Conservation (phyloP, 805 yeast species). For the Jamesozyma jinghongensis region DNA sequence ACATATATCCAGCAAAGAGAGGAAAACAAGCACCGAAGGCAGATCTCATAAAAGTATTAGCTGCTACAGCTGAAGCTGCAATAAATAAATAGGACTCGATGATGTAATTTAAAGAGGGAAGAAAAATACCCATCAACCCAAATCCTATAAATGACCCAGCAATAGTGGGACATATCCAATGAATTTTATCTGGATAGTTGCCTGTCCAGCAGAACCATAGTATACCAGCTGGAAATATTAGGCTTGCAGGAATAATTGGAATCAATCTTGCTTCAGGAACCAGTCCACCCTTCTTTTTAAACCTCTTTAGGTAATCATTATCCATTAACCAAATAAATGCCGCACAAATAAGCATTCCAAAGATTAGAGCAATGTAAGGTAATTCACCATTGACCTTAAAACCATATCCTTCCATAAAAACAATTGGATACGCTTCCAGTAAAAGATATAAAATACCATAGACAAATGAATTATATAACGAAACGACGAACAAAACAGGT, state of each 20-base stretch:
- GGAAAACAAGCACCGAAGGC: conserved; percentile 64
- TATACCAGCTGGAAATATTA: conserved; percentile 67
- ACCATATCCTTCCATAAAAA: conserved; percentile 54
- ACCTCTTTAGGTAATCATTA: conserved; percentile 38
- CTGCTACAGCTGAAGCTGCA: conserved; percentile 76
- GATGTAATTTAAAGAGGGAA: conserved; percentile 61
- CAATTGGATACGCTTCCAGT: conserved; percentile 66
- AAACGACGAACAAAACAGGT: conserved; percentile 58
- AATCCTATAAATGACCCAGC: conserved; percentile 58
- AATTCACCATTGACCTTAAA: conserved; percentile 46
- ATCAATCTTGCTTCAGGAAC: conserved; percentile 76
- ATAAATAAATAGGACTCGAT: conserved; percentile 59
- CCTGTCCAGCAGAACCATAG: conserved; percentile 90
- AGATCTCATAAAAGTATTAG: conserved; percentile 61
- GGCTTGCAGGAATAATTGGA: conserved; percentile 64
- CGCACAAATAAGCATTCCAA: conserved; percentile 52
- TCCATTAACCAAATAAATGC: conserved; percentile 44
- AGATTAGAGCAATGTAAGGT: conserved; percentile 68
- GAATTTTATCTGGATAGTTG: conserved; percentile 55
- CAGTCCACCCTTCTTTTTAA: conserved; percentile 45
- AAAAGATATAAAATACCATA: conserved; percentile 72
- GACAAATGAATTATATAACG: conserved; percentile 68
- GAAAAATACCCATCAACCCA: conserved; percentile 60
- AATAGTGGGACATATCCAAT: conserved; percentile 73
- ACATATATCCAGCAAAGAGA: conserved; percentile 64